These are phyloP conservation scores for Aristolochia contorta DNA, from an alignment of 164 flowering plant species.

Conservation along the genomic window DNA sequence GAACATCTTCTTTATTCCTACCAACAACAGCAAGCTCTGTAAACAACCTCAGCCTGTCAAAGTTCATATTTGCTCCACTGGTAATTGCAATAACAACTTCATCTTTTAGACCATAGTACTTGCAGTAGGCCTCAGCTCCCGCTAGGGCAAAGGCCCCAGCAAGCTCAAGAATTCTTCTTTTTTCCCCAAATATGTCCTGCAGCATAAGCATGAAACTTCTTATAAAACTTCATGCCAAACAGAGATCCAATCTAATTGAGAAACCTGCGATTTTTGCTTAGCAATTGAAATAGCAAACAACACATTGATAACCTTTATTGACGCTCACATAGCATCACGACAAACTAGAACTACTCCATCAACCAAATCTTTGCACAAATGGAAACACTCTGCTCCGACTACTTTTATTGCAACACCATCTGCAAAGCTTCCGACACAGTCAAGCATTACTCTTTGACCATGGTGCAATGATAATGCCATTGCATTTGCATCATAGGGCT, in stretches of 20 bases:
- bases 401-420: constrained; percentile 99
- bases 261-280: not conserved
- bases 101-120: constrained; percentile 74
- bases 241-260: too few species aligned
- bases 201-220: constrained; percentile 6
- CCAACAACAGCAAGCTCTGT: constrained; percentile 98
- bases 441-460: constrained; percentile 70
- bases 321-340: constrained; percentile 98
- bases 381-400: constrained; percentile 93
- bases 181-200: constrained; percentile 99
- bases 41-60: constrained; percentile 82
- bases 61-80: constrained; percentile 98
- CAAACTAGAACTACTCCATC: constrained; percentile 97
- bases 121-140: constrained; percentile 99
- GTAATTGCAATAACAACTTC: constrained; percentile 75
- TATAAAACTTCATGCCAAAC: too few species aligned
- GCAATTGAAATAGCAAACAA: too few species aligned
- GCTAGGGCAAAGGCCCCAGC: constrained; percentile 98
- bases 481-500: constrained; percentile 97
- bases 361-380: constrained; percentile 72
- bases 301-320: constrained; percentile 68
- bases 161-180: constrained; percentile 92
- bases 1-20: constrained; percentile 85
- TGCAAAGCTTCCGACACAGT: constrained; percentile 97
- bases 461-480: constrained; percentile 95